Evolutionary conservation across 768 basidiomycete species (phyloP).

Genomic region (Tylopilus sp.): DNA sequence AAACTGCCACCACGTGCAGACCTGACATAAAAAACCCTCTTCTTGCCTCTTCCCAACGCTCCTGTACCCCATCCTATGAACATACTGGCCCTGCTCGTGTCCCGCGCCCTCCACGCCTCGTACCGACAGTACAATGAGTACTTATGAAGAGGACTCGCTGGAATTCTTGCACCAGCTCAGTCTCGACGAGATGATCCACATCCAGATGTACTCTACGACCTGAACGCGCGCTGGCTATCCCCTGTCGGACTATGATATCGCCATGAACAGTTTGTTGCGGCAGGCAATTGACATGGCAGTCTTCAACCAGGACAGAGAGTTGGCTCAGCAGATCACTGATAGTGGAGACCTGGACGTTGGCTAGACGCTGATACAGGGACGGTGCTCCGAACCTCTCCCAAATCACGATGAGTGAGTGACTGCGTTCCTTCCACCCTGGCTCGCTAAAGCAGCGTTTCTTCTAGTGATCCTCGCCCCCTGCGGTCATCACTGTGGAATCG

Average conservation of each 20-base stretch:
- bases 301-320: slow-evolving; percentile 20
- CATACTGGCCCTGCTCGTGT: too few relatives aligned
- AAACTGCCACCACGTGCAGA: too few relatives aligned
- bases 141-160: not conserved
- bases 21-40: too few relatives aligned
- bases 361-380: not conserved
- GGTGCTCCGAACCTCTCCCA: too few relatives aligned
- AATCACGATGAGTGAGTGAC: too few relatives aligned
- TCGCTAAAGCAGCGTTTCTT: not conserved
- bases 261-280: slow-evolving; percentile 21
- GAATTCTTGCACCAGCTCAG: not conserved
- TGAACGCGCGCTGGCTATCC: not conserved
- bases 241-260: slow-evolving; percentile 23
- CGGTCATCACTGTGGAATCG: not conserved
- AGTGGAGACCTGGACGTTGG: not conserved
- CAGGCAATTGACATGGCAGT: slow-evolving; percentile 17
- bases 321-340: slow-evolving; percentile 18
- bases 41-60: too few relatives aligned
- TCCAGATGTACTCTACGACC: not conserved
- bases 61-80: slow-evolving; percentile 2
- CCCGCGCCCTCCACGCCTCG: too few relatives aligned
- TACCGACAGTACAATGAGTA: not conserved
- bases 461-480: not conserved
- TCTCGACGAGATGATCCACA: not conserved
- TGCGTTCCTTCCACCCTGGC: too few relatives aligned